Evolutionary conservation across 768 basidiomycete species (phyloP), one percentile per base, ranked within the genome.

Genomic region (Dacryopinax spathularia): DNA sequence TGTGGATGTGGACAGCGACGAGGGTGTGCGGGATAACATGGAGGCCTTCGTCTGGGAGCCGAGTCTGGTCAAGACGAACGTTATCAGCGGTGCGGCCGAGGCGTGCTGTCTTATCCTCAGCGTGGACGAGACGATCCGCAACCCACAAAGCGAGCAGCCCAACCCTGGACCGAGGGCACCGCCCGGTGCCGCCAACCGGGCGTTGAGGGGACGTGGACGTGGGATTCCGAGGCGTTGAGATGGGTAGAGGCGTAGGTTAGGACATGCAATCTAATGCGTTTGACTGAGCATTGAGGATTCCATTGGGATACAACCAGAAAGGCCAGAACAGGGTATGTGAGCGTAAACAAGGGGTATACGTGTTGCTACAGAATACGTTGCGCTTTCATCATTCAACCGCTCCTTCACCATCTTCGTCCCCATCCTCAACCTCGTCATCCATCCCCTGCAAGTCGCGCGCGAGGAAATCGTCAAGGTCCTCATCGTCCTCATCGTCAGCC

Each of bases 41-140:
- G 91, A 91, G 61, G 88, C 90, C 44, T 99, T 98, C 71, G 95
- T 99, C 7, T 98, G 96, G 95, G 96, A 98, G 72, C 95, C 96
- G 16, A 88, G 88, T 66, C 79, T 98, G 65, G 90, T 98, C 70
- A 99, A 98, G 77, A 76, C 85, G 48, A 99, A 99, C 71, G 96
- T 96, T 25, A 86, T 99, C 70, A 87, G 85, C 73, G 95, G 94
- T 71, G 96, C 96, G 4, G 81, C 90, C 10, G 96, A 99, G 75
- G 96, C 96, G 10, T 95, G 96, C 12, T 97, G 90, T 75, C 74
- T 99, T 73, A 91, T 98, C 69, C 77, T 99, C 64, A 93, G 90
- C 67, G 90, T 99, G 2, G 96, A 99, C 70, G 96, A 99, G 79
- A 99, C 96, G 4, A 93, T 98, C 31, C 81, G 89, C 67, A 95